Percentiles rank a stretch among this genome's conserved stretches.
Conservation (phyloP, 78 protist genomes). For the Isochrysis galbana region DNA sequence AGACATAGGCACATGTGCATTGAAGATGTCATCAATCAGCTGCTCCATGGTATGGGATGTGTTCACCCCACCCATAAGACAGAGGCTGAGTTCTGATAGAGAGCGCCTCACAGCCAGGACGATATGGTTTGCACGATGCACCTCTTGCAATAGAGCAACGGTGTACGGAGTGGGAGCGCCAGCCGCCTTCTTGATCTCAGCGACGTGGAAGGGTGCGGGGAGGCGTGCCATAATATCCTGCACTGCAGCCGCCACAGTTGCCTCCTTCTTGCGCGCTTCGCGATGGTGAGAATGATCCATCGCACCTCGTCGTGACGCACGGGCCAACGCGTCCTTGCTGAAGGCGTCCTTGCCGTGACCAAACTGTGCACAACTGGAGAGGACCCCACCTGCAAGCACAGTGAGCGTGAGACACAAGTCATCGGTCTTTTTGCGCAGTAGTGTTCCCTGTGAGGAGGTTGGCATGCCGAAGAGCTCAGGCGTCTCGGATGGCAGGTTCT, state of each 20-base stretch:
- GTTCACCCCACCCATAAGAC: constrained; percentile 54
- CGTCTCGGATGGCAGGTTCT: constrained; percentile 51
- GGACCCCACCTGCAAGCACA: not conserved
- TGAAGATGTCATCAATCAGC: not conserved
- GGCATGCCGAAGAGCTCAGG: constrained; percentile 66
- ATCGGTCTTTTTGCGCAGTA: constrained; percentile 54
- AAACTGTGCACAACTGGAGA: no score
- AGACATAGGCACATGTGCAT: not conserved
- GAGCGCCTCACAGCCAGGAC: constrained; percentile 33
- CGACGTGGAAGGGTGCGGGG: constrained; percentile 36
- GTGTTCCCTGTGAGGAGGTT: constrained; percentile 83
- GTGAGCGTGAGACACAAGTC: constrained; percentile 58
- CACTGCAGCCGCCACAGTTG: not conserved
- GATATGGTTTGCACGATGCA: constrained; percentile 54
- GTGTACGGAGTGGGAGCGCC: constrained; percentile 14
- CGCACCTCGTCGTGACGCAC: no score
- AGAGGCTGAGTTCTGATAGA: constrained; percentile 56
- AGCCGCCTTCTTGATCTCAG: constrained; percentile 8
- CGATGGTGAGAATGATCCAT: no score
- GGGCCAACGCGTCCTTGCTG: no score
- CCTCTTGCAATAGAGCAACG: constrained; percentile 51
- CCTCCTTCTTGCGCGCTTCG: constrained; percentile 34
- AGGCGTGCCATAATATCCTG: not conserved
- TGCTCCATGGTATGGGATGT: constrained; percentile 45
- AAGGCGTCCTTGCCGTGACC: no score